Percentiles rank a stretch among this genome's conserved stretches.
Conservation (phyloP, 176 grass and related monocot genomes). For the Rhynchospora pubera region DNA sequence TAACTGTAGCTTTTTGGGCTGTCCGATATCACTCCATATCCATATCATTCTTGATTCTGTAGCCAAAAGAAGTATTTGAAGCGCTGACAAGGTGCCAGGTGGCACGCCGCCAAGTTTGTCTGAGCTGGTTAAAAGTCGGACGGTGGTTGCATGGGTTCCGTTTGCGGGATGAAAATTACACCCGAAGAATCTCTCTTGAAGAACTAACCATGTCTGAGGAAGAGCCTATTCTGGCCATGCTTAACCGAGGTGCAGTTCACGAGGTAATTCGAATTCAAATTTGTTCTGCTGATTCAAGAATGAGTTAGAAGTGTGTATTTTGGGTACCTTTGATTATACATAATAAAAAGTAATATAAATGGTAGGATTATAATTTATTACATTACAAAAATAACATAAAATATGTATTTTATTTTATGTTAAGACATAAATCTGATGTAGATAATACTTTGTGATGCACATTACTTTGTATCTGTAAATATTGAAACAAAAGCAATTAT, state of each 20-base stretch:
- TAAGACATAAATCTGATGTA: background rate
- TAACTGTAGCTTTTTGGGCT: background rate
- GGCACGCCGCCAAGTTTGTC: conserved; percentile 37
- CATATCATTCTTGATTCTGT: conserved; percentile 2
- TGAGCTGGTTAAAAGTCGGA: conserved; percentile 60
- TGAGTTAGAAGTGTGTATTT: background rate
- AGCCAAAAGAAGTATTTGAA: conserved; percentile 53
- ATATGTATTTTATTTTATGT: background rate
- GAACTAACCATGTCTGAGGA: conserved; percentile 43
- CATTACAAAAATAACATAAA: background rate
- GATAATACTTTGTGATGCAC: background rate
- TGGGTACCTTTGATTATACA: background rate
- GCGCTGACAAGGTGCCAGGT: conserved; percentile 41
- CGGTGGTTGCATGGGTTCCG: conserved; percentile 83
- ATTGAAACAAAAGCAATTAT: background rate
- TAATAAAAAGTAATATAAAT: background rate
- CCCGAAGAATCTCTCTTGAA: conserved; percentile 39
- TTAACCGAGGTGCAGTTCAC: conserved; percentile 71
- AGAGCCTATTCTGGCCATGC: conserved; percentile 42
- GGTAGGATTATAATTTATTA: background rate
- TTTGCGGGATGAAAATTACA: conserved; percentile 47
- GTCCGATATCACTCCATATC: background rate
- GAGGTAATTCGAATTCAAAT: conserved; percentile 69
- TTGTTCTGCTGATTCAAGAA: conserved; percentile 21
- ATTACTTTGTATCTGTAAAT: conserved; percentile 1